Evolutionary conservation across 1,284 basidiomycete species (phyloP).

Genomic region (Anthracocystis panici-leucophaei): DNA sequence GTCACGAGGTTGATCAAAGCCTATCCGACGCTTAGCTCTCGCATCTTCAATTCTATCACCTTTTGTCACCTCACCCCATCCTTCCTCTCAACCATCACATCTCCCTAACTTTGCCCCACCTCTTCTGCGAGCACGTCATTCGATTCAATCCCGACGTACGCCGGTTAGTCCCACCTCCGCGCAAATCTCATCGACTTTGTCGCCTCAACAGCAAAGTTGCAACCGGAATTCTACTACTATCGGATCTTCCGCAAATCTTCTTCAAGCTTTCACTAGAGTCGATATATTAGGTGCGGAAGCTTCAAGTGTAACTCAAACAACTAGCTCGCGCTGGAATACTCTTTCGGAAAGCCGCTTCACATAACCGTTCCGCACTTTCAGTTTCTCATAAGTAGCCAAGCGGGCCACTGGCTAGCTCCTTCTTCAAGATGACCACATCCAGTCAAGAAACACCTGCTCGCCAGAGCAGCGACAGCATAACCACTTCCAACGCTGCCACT

Average conservation of each 20-base stretch:
- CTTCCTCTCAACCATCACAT: slow-evolving; percentile 10
- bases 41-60: background rate
- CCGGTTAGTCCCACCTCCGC: background rate
- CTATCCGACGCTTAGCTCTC: background rate
- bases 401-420: background rate
- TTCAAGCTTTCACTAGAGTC: background rate
- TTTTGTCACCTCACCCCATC: background rate
- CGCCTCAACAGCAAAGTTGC: background rate
- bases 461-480: slow-evolving; percentile 42
- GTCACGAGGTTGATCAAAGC: slow-evolving; percentile 4
- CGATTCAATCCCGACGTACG: background rate
- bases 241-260: background rate
- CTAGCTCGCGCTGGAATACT: background rate
- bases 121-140: background rate
- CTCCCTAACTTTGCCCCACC: background rate
- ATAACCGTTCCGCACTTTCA: background rate
- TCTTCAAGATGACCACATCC: slow-evolving; percentile 20
- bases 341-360: background rate
- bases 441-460: slow-evolving; percentile 26
- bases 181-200: background rate
- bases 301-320: background rate
- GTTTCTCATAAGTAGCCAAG: background rate
- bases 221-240: background rate
- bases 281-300: background rate
- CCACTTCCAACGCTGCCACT: slow-evolving; percentile 20